Base-by-base conservation (phyloP, 2,329 filamentous ascomycete species). In the Colletotrichum orbiculare region DNA sequence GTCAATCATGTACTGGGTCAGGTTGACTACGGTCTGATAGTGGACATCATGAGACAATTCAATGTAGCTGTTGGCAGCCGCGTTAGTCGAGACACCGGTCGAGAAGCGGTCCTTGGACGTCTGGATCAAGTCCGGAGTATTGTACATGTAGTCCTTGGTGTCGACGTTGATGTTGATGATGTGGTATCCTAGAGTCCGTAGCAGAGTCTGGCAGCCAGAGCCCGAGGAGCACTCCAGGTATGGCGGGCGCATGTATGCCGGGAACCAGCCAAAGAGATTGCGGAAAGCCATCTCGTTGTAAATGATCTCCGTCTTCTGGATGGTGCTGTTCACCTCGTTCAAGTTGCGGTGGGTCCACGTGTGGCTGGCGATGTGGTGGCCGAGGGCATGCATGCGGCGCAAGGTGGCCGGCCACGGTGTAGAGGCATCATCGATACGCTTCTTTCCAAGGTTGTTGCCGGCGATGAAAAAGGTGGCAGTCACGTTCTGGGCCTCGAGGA, bases 111-210 rank as follows among this genome's bases (percentile, higher is more conserved):
- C 72, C 72, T 81, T 81, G 47, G 81, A 74, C 50, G 74, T 76
- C 65, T 81, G 75, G 55, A 83, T 82, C 64, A 75, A 70, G 52
- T 81, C 73, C 1, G 84, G 79, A 7, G 76, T 75, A 61, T 82
- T 78, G 68, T 87, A 82, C 69, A 85, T 77, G 71, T 87, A 89
- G 74, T 89, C 87, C 67, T 87, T 84, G n/a, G 87, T 89, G 71
- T 89, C 87, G 10, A 89, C 74, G 69, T 88, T 83, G 68, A 83
- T 85, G 69, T 84, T 84, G 64, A 84, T 78, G 67, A 87, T 73
- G 70, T 88, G 85, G 73, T 88, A 88, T 37, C 83, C 84, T 34
- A 87, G 72, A 12, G 33, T 80, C n/a, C 46, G 50, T 13, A 68
- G 55, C 42, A 69, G 59, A 11, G 12, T 48, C 34, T 60, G 66